Evolutionary conservation across 345 rosid species (phyloP), one percentile per base, ranked within the genome.

Genomic region (Heritiera littoralis): DNA sequence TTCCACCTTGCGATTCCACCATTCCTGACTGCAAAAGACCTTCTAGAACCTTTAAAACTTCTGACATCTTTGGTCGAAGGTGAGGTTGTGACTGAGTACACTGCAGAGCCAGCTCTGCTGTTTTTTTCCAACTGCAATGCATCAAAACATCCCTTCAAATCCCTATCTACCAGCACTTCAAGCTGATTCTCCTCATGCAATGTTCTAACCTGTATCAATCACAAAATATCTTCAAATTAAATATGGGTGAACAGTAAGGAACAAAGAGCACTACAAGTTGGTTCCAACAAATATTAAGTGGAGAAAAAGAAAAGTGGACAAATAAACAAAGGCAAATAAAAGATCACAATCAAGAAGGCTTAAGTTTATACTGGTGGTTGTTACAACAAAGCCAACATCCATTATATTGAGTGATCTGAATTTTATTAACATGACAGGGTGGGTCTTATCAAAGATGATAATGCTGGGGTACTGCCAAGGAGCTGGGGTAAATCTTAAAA

Each of bases 21-120:
- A 69, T 32, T 35, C 81, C 89, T 28, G 81, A 83, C 71, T 88
- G 94, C 77, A 79, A 89, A 76, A 93, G 87, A 77, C 92, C 86
- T 77, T 91, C 94, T 54, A 96, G 75, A 70, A 91, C 89, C 75
- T 91, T 95, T 81, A 93, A 75, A 46, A 90, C 89, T 71, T 89
- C 89, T 3, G 95, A 90, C 94, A 96, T 93, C 85, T 85, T 93
- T 0, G 95, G 98, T 32, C 97, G 87, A 38, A 88, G 85, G 80
- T 77, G 88, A 3, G 97, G 92, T 79, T 87, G 88, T 0, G 97
- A 82, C 23, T 76, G 94, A 48, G 98, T 89, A 77, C 97, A 96
- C 30, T 86, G 92, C 82, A 93, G 73, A 67, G 97, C 92, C 60
- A 93, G 72, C 75, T 91, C 93, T 72, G 85, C 94, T 12, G 86